Base-by-base conservation (phyloP, 176 grass and related monocot genomes). In the Pontederia paniculata region DNA sequence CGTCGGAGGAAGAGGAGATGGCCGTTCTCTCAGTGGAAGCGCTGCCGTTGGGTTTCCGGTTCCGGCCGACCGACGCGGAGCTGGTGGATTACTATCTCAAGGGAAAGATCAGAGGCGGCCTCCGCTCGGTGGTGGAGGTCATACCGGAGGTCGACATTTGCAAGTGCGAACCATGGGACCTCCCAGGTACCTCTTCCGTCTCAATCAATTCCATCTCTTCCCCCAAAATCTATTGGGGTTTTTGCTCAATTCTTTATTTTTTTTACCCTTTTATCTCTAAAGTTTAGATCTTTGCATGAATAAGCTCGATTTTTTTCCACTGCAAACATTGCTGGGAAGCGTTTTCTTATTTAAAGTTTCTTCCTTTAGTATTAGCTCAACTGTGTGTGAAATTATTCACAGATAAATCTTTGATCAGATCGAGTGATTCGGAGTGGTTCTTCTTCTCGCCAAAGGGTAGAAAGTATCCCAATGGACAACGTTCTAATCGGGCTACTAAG, bases 31-130 rank as follows among this genome's bases (percentile, higher is more conserved):
- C 44, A 4, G 44, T 48, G 14, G 42, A 47, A 1, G 45, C 48
- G 20, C 71, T 88, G 41, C 84, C 84, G 16, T 66, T 88, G 15
- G 84, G 84, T 0, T 88, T 83, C 79, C 79, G 79, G 4, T 88
- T 88, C 71, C 75, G 71, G 2, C 84, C 84, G 5, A 83, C 84
- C 13, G 79, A 83, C 58, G 67, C 67, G 71, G 84, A 88, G 72
- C 84, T 88, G 14, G 79, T 88, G 47, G 52, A 60, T 44, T 74
- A 88, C 66, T 88, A 88, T 62, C 84, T 88, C 47, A 79, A 83
- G 79, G 68, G 70, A 21, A 88, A 88, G 76, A 88, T 83, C 66
- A 69, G 64, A 2, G 79, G 79, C 0, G 52, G 63, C 1, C 7
- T 49, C 8, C 53, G 75, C 49, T 65, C 78, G 17, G 84, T 82